Percentiles rank a stretch among this genome's conserved stretches.
Conservation (phyloP, 116 monocot species). For the Dioscorea cayenensis region DNA sequence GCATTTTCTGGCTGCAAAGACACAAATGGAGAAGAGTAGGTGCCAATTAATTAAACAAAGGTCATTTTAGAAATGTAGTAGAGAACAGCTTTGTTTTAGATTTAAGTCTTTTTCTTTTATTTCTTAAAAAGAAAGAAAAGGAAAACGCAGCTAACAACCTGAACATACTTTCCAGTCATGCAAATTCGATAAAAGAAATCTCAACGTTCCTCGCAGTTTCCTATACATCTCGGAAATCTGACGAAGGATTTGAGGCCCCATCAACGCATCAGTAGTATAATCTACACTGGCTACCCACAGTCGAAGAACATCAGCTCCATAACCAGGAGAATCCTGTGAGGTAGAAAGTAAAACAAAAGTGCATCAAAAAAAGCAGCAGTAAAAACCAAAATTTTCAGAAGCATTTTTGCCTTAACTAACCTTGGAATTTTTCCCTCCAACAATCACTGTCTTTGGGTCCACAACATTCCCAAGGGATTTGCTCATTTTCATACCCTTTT, state of each 20-base stretch:
- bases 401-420: constrained; percentile 24
- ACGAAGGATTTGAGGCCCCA: constrained; percentile 88
- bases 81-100: neutral
- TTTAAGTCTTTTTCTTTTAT: neutral
- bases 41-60: neutral
- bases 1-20: neutral
- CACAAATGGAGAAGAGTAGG: neutral
- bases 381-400: neutral
- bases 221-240: constrained; percentile 97
- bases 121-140: neutral
- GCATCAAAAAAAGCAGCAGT: neutral
- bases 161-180: constrained; percentile 96
- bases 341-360: constrained; percentile 11
- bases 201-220: constrained; percentile 82
- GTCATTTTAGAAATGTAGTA: neutral
- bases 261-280: constrained; percentile 84
- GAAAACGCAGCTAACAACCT: constrained; percentile 6
- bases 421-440: constrained; percentile 66
- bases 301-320: constrained; percentile 96
- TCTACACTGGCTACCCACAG: constrained; percentile 99
- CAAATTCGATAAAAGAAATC: constrained; percentile 91
- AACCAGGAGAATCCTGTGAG: constrained; percentile 71
- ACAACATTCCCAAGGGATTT: constrained; percentile 98
- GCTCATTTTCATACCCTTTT: constrained; percentile 99
- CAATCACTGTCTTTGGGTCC: constrained; percentile 76